Percentiles rank a stretch among this genome's conserved stretches.
These are phyloP conservation scores for Euphorbia tirucalli DNA, from an alignment of 345 rosid genomes.

Conservation along the genomic window DNA sequence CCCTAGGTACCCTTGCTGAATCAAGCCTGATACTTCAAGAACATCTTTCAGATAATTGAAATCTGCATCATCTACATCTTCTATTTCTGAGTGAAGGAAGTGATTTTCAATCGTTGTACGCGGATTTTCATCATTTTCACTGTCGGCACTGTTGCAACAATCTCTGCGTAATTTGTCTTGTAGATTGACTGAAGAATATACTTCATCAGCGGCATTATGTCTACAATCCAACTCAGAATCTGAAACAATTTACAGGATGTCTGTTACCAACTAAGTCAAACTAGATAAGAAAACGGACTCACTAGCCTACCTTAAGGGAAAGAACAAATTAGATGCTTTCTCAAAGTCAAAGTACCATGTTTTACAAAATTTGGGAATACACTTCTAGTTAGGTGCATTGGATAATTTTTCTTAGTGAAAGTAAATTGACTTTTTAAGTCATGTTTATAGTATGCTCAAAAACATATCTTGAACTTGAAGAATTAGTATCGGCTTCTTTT, in stretches of 20 bases:
- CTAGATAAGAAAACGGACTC: not conserved
- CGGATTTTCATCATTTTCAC: constrained; percentile 21
- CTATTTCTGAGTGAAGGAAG: constrained; percentile 20
- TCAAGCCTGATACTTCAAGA: constrained; percentile 62
- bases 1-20: constrained; percentile 34
- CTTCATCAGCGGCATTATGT: constrained; percentile 9
- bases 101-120: constrained; percentile 4
- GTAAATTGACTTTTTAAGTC: not conserved
- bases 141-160: not conserved
- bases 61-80: constrained; percentile 31
- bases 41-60: constrained; percentile 54
- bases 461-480: not conserved
- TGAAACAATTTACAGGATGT: constrained; percentile 20
- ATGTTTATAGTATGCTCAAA: not conserved
- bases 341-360: not conserved
- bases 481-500: not conserved
- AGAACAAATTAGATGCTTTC: not conserved
- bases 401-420: not conserved
- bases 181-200: constrained; percentile 12
- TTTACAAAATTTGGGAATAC: not conserved
- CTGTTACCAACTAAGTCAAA: constrained; percentile 11
- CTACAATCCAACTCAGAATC: constrained; percentile 22
- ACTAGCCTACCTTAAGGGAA: not conserved
- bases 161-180: constrained; percentile 20
- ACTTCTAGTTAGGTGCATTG: not conserved